phyloP scores from a whole-genome alignment of 441 rosid species.

The Adansonia rubrostipa region DNA sequence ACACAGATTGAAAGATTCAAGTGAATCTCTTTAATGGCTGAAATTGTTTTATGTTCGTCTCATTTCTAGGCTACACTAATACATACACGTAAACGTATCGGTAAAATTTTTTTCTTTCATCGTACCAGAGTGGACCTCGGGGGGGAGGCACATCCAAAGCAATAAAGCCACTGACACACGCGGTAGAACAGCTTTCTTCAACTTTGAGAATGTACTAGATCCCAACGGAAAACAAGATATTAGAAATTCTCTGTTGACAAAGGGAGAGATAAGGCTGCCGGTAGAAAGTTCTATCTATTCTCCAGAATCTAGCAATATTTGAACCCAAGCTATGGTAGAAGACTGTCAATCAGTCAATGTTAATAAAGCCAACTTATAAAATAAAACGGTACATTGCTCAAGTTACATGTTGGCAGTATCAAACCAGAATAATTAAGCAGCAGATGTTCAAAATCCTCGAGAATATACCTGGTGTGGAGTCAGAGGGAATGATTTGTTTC shows the following conservation, averaged over 20 bases:
- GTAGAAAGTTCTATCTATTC: background rate
- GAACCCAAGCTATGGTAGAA: background rate
- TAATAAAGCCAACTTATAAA: background rate
- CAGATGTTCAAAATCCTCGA: background rate
- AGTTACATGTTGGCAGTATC: background rate
- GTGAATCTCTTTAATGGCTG: background rate
- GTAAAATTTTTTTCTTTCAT: background rate
- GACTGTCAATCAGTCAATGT: background rate
- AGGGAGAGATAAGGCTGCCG: background rate
- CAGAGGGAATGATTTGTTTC: slow-evolving; percentile 52
- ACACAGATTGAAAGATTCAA: background rate
- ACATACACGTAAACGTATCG: background rate
- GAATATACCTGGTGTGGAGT: slow-evolving; percentile 51
- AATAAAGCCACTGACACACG: slow-evolving; percentile 60
- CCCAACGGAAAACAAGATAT: background rate
- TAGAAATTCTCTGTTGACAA: background rate
- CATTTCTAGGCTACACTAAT: background rate
- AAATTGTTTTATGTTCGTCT: background rate
- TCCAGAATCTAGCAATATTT: background rate
- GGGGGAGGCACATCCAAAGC: slow-evolving; percentile 50
- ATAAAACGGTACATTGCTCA: background rate
- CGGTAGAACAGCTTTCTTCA: slow-evolving; percentile 37
- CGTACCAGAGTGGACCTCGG: slow-evolving; percentile 59
- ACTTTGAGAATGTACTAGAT: slow-evolving; percentile 51
- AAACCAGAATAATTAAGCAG: background rate